Base-by-base conservation (phyloP, 352 stramenopile species). In the Phytophthora europaea region DNA sequence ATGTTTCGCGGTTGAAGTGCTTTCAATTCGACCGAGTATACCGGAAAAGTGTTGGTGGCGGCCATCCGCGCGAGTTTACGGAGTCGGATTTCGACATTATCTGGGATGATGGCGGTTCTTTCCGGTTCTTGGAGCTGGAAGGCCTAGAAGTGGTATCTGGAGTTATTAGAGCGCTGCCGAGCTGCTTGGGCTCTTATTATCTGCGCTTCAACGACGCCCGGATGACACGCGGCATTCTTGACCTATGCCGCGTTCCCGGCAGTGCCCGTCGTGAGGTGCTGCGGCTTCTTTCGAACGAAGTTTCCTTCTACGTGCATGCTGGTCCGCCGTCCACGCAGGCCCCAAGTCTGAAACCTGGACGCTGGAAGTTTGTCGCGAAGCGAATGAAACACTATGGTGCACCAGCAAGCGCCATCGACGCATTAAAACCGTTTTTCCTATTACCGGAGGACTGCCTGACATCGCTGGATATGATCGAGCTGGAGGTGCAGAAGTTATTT, bases 1-100 rank as follows among this genome's bases (percentile, higher is more conserved):
- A 94, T 64, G 83, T 97, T 16, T 85, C 83, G 8, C 81, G 90
- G 2, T 71, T 95, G 52, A 97, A 97, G 63, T 92, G 89, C 62
- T 96, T 89, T 61, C 89, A 97, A 62, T 97, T 96, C 31, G 88
- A 93, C 22, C 87, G 90, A 33, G 88, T 97, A 7, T 97, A 94
- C 67, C 86, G 90, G 5, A 93, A 86, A 65, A 94, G 82, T 50
- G 64, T 93, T 12, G 87, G 80, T 22, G 85, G 85, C 16, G 83
- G 88, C n/a, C 90, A 97, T 62, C 90, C 90, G 20, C 86, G 88
- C 18, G 90, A 96, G 61, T 88, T 95, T 22, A 82, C 91, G 45
- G 89, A 96, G 56, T 87, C 86, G 2, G 89, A 95, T 61, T 95
- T 97, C 50, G 90, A 95, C 43, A 85, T 96, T 23, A 89, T 97